Evolutionary conservation across 345 rosid genomes (phyloP).

Genomic region (Orychophragmus violaceus): DNA sequence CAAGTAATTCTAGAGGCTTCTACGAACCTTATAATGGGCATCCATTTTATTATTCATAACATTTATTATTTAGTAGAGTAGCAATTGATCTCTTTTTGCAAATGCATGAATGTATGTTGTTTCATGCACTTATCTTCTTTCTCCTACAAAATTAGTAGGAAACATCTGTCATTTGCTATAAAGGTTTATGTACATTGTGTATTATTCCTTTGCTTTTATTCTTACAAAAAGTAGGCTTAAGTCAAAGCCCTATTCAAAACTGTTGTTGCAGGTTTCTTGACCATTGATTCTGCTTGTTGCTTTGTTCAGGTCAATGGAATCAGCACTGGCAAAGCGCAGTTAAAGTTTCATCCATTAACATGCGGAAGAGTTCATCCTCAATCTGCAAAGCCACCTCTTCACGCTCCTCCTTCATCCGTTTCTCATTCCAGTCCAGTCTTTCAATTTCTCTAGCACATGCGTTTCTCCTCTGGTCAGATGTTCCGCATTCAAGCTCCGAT

Average conservation of each 20-base stretch:
- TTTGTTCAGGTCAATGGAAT: constrained; percentile 1
- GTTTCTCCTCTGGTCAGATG: constrained; percentile 24
- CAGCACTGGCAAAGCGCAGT: not conserved
- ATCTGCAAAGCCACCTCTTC: constrained; percentile 32
- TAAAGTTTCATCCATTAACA: constrained; percentile 37
- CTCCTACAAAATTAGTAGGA: not conserved
- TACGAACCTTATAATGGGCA: no score
- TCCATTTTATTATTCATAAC: no score
- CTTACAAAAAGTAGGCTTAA: not conserved
- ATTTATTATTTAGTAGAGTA: no score
- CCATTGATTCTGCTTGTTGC: not conserved
- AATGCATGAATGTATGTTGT: not conserved
- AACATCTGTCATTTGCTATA: not conserved
- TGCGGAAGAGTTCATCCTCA: constrained; percentile 24
- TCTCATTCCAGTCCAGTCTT: constrained; percentile 33
- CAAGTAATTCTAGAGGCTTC: no score
- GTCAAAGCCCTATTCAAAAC: constrained; percentile 3
- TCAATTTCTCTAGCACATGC: constrained; percentile 34
- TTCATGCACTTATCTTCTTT: not conserved
- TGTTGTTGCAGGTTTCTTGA: not conserved
- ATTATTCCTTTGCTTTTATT: constrained; percentile 18
- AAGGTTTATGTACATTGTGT: constrained; percentile 13
- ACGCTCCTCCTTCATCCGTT: constrained; percentile 32
- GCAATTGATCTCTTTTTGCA: not conserved
- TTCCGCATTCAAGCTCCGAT: constrained; percentile 23